Evolutionary conservation across 495 filamentous ascomycete species (phyloP), one percentile per base, ranked within the genome.

Genomic region (Xylaria cubensis): DNA sequence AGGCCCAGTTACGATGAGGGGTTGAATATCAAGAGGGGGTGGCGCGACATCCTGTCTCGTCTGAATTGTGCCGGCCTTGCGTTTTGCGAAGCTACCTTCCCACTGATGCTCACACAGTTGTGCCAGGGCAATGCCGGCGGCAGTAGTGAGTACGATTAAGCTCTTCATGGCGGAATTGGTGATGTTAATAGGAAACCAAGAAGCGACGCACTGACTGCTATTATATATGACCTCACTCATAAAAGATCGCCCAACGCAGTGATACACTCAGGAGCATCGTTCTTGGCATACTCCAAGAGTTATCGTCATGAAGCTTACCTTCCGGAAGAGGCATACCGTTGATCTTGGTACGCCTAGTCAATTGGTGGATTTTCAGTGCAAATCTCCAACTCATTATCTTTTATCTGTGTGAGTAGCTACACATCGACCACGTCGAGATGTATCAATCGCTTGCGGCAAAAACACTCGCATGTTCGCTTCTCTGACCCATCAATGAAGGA

Each of bases 91-190:
- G 39, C 68, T 67, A 7, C 75, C 75, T 42, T 75, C 65, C 75
- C 75, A 77, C 39, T 77, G 75, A 17, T 77, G 75, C 48, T 77
- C 75, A 58, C 75, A 77, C 62, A 68, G 71, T 36, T 77, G 75
- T 19, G 72, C 74, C 24, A 65, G n/a, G 32, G 67, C 72, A 29
- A 67, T 24, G 13, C 44, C 19, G 8, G 61, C 46, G 21, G 46
- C 10, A 42, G 63, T 64, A 12, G 67, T 67, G 48, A 44, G 17
- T 4, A 76, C 21, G n/a, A 75, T 48, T 17, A 76, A 55, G 50
- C 32, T 73, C 66, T 64, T 74, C 64, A 67, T 67, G 64, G 46
- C 48, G 64, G 13, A 34, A 51, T 67, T 2, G 26, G 19, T 39
- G 32, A 48, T 17, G 26, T 26, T n/a, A 9, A 24, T 26, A 4